Percentiles rank a stretch among this genome's conserved stretches.
Evolutionary conservation across 768 basidiomycete species (phyloP).

Genomic region (Boletellus sp.): DNA sequence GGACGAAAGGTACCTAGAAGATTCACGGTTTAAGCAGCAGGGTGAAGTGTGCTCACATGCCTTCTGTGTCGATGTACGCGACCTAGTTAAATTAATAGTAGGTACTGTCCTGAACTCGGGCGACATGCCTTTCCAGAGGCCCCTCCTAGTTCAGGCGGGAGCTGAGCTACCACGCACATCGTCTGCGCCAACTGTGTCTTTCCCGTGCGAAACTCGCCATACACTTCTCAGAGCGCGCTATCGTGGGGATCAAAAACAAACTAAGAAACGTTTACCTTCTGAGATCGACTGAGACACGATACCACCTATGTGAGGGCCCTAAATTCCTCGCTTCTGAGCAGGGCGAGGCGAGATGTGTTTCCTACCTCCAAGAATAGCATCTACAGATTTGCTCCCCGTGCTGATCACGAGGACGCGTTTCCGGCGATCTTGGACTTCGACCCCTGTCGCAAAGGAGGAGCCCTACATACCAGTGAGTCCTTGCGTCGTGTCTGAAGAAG

Average conservation of each 20-base stretch:
- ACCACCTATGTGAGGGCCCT: conserved; percentile 51
- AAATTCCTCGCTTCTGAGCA: not conserved
- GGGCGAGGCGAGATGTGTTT: not conserved
- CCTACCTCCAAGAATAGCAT: conserved; percentile 82
- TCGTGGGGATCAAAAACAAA: not conserved
- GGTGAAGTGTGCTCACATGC: conserved; percentile 25
- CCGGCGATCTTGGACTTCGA: conserved; percentile 85
- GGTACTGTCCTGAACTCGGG: conserved; percentile 1
- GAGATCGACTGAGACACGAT: conserved; percentile 91
- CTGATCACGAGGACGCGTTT: conserved; percentile 80
- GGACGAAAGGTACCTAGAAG: conserved; percentile 87
- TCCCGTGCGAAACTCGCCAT: conserved; percentile 94
- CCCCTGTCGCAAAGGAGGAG: conserved; percentile 86
- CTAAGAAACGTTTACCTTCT: conserved; percentile 52
- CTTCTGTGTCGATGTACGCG: conserved; percentile 91
- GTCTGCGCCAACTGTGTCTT: conserved; percentile 97
- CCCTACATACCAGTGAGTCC: conserved; percentile 47
- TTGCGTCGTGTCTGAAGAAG: not conserved
- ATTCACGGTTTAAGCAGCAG: conserved; percentile 19
- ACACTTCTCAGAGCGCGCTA: conserved; percentile 49
- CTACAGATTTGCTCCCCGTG: conserved; percentile 91
- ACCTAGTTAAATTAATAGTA: conserved; percentile 43
- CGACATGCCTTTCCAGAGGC: conserved; percentile 75
- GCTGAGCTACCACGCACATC: conserved; percentile 85
- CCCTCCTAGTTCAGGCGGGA: conserved; percentile 87